These are phyloP conservation scores for Ascochyta lentis DNA, from an alignment of 2,329 filamentous ascomycete genomes.

Conservation along the genomic window DNA sequence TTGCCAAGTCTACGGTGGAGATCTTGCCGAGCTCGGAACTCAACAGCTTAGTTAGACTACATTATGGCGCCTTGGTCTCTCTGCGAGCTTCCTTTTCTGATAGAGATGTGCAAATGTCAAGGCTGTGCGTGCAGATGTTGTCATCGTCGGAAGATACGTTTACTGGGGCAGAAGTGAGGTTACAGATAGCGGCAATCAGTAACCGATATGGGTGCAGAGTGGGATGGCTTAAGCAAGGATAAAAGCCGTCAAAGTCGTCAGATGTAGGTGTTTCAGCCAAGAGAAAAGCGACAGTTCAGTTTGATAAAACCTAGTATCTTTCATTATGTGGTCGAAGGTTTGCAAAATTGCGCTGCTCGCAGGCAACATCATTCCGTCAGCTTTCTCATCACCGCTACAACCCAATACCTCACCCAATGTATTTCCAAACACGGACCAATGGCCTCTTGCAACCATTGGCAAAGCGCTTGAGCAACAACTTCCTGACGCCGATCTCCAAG, in stretches of 20 bases:
- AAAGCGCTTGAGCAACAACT: constrained; percentile 43
- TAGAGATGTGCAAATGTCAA: constrained; percentile 15
- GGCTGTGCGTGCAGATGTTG: constrained; percentile 20
- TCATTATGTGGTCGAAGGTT: constrained; percentile 20
- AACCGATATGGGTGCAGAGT: neutral
- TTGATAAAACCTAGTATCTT: neutral
- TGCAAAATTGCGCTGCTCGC: constrained; percentile 13
- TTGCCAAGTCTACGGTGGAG: constrained; percentile 7
- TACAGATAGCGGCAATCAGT: constrained; percentile 19
- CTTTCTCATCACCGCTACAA: constrained; percentile 22
- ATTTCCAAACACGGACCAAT: constrained; percentile 31
- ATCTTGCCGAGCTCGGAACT: constrained; percentile 2
- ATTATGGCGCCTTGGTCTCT: constrained; percentile 7
- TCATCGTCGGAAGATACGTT: constrained; percentile 13
- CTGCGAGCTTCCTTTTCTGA: constrained; percentile 29
- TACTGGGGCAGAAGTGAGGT: neutral
- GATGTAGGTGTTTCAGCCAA: neutral
- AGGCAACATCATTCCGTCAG: constrained; percentile 7
- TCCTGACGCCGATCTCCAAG: constrained; percentile 47
- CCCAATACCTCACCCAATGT: constrained; percentile 19
- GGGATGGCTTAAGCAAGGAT: neutral
- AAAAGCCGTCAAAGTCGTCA: neutral
- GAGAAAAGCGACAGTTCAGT: too few relatives aligned
- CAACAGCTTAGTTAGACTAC: constrained; percentile 1
- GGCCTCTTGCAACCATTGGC: constrained; percentile 47